Percentiles rank a stretch among this genome's conserved stretches.
Conservation (phyloP, 139 green algal genomes). For the Chlorella sp. region DNA sequence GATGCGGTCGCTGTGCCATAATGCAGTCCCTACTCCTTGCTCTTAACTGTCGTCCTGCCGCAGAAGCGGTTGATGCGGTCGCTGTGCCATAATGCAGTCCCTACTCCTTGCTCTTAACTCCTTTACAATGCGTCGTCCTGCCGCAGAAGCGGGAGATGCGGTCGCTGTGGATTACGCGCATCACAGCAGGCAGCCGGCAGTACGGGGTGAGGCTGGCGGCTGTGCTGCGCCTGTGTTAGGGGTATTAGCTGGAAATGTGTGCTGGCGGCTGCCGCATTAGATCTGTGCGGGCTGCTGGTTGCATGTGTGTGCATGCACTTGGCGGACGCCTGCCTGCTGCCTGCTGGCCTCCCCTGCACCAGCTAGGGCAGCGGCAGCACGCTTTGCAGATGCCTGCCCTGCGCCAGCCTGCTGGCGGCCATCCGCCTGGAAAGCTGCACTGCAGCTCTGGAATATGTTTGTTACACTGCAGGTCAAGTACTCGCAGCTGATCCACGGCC, state of each 20-base stretch:
- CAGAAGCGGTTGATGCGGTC: slow-evolving; percentile 85
- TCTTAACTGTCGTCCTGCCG: not conserved
- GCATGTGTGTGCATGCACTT: not conserved
- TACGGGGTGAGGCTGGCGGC: slow-evolving; percentile 76
- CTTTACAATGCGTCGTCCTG: not conserved
- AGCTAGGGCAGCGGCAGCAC: too few species aligned
- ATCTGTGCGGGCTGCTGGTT: not conserved
- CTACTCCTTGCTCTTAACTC: too few species aligned
- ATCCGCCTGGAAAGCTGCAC: too few species aligned
- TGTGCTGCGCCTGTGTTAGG: not conserved
- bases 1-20: slow-evolving; percentile 87
- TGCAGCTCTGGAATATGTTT: not conserved
- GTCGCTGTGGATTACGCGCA: slow-evolving; percentile 90
- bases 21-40: too few species aligned
- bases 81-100: too few species aligned
- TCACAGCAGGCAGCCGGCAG: slow-evolving; percentile 87
- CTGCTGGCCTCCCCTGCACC: not conserved
- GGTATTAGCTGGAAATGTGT: not conserved
- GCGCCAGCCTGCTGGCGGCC: too few species aligned
- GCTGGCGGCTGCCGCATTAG: not conserved
- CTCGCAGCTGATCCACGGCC: slow-evolving; percentile 83
- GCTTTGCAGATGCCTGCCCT: too few species aligned
- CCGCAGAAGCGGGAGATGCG: slow-evolving; percentile 84
- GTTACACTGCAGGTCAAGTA: slow-evolving; percentile 88
- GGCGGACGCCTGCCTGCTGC: not conserved